A percentile compares a stretch with the other conserved stretches of the same genome.
These are phyloP conservation scores for Phytopythium helicoides DNA, from an alignment of 352 stramenopile species.

Conservation along the genomic window DNA sequence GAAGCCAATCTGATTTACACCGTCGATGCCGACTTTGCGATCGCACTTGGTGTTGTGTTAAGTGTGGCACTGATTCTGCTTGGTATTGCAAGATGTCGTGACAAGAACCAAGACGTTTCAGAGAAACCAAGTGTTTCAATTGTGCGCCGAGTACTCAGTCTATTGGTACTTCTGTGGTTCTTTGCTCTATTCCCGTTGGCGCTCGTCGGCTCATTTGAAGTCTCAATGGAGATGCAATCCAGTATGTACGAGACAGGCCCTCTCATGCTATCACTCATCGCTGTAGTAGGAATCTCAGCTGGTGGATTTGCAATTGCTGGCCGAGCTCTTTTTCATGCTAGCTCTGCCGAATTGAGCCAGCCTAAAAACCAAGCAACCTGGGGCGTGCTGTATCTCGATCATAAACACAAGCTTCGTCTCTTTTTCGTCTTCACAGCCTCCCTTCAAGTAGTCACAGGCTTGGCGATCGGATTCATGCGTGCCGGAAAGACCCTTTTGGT, in stretches of 20 bases:
- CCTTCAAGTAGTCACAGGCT: conserved; percentile 42
- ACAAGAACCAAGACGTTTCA: not conserved
- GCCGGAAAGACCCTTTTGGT: conserved; percentile 35
- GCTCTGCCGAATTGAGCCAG: conserved; percentile 25
- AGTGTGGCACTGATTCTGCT: conserved; percentile 18
- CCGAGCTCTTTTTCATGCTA: conserved; percentile 32
- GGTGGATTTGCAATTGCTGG: conserved; percentile 24
- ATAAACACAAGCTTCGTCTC: conserved; percentile 34
- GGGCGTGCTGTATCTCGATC: conserved; percentile 49
- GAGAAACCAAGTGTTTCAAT: not conserved
- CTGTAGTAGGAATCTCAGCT: conserved; percentile 26
- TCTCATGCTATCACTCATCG: conserved; percentile 23
- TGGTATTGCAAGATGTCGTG: not conserved
- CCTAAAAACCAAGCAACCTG: conserved; percentile 39
- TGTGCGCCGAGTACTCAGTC: conserved; percentile 15
- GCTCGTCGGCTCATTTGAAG: conserved; percentile 47
- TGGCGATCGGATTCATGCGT: conserved; percentile 42
- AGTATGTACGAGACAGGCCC: conserved; percentile 9
- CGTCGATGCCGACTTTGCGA: conserved; percentile 21
- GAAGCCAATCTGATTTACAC: conserved; percentile 34
- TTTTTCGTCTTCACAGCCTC: conserved; percentile 45
- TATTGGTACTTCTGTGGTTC: conserved; percentile 53
- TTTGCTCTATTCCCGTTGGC: conserved; percentile 49
- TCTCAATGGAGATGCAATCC: conserved; percentile 49
- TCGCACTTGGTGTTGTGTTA: conserved; percentile 35